Evolutionary conservation across 2,329 filamentous ascomycete genomes (phyloP).

Genomic region (Gaeumannomyces tritici): DNA sequence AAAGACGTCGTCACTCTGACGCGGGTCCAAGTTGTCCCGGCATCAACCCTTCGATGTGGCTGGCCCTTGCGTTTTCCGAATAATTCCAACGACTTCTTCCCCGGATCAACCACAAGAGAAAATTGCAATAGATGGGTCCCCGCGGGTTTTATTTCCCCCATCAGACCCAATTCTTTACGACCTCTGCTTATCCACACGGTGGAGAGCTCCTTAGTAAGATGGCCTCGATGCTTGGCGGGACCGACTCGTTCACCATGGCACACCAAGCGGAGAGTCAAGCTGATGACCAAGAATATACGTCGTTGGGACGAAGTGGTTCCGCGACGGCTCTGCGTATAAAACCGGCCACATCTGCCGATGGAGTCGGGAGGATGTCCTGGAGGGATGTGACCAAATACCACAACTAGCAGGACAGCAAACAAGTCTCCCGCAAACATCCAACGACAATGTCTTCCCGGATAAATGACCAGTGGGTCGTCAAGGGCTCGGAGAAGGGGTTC

Average conservation of each 20-base stretch:
- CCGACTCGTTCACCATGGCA: not conserved
- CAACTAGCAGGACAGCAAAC: not conserved
- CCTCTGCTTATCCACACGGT: not conserved
- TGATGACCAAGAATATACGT: not conserved
- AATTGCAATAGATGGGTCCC: not conserved
- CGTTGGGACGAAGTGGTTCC: not conserved
- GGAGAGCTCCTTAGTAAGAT: not conserved
- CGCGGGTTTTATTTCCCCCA: not conserved
- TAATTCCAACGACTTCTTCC: not conserved
- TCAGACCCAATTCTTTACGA: not conserved
- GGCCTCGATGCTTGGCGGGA: not conserved
- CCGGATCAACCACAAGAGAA: not conserved
- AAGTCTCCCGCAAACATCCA: not conserved
- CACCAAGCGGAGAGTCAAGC: not conserved
- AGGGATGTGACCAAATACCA: too few species aligned
- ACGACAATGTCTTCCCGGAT: conserved; percentile 18
- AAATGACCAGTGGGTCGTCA: conserved; percentile 47
- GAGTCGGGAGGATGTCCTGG: too few species aligned
- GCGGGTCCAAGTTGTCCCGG: too few species aligned
- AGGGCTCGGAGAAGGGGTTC: conserved; percentile 42
- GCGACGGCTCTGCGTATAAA: not conserved
- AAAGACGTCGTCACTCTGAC: too few species aligned
- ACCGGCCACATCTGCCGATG: not conserved
- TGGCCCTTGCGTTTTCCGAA: too few species aligned
- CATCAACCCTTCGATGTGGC: too few species aligned